Evolutionary conservation across 495 filamentous ascomycete species (phyloP), one percentile per base, ranked within the genome.

Genomic region (Annulohypoxylon maeteangense): DNA sequence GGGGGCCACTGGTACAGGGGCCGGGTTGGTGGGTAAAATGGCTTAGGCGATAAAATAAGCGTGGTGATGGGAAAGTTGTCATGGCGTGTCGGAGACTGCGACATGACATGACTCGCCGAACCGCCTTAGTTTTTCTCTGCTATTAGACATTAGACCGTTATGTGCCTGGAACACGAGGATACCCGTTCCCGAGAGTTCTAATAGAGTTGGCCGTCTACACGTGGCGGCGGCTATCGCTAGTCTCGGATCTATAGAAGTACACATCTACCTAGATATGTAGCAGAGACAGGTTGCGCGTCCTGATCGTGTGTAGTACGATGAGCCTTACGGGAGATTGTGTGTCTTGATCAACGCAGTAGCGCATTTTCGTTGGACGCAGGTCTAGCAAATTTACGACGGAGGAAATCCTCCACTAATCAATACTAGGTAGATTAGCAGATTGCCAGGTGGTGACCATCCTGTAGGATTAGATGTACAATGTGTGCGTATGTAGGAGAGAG

Each of bases 401-500:
- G 50, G 10, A 62, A 47, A 69, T 56, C 48, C 56, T 59, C 70
- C 65, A 73, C 61, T 73, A 53, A 67, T 65, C 25, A 62, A 57
- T 42, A 34, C 0, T 54, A 55, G 56, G 36, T 65, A 66, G 57
- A 32, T 32, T 34, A 31, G 8, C 59, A 55, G 50, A 51, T 65
- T 66, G n/a, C n/a, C n/a, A n/a, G n/a, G n/a, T n/a, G 62, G 31
- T 32, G 61, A 69, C 56, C 44, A 73, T 73, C 70, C 65, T 58
- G 32, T 62, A 66, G 62, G 70, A 65, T 68, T 62, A 65, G 34
- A 61, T 69, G 31, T 40, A 38, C n/a, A n/a, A n/a, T 36, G 16
- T 7, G 40, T 44, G 40, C 12, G 40, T 44, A 18, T 44, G 23
- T n/a, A 12, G 2, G 34, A 10, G 40, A 44, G 16, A 44, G 40